Evolutionary conservation across 2,329 filamentous ascomycete genomes (phyloP).

Genomic region (Aureobasidium lini): DNA sequence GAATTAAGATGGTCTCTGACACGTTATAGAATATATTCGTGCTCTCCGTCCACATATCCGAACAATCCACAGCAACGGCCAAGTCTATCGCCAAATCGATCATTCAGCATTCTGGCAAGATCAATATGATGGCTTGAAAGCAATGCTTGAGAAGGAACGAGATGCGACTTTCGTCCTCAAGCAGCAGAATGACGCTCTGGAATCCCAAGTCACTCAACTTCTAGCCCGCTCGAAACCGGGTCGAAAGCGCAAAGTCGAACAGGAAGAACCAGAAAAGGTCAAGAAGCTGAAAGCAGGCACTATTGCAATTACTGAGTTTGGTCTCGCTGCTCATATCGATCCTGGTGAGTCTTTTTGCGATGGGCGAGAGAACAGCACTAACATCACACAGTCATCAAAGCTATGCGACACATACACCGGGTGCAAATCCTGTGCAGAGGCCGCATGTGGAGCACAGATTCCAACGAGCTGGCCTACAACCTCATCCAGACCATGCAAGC

Average conservation of each 20-base stretch:
- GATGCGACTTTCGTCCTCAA: background rate
- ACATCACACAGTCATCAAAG: background rate
- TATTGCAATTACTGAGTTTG: background rate
- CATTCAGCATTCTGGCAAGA: background rate
- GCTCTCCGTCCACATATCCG: conserved; percentile 23
- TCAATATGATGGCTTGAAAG: conserved; percentile 19
- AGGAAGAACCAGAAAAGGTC: background rate
- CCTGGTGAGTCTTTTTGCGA: background rate
- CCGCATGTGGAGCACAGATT: conserved; percentile 15
- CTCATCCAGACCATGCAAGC: conserved; percentile 20
- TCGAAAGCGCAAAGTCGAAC: conserved; percentile 1
- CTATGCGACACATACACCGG: conserved; percentile 24
- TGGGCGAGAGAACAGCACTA: background rate
- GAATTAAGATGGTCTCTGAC: background rate
- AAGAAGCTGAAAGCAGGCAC: background rate
- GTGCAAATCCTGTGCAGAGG: conserved; percentile 22
- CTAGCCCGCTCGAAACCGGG: background rate
- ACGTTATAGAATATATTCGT: conserved; percentile 14
- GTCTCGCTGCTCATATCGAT: background rate
- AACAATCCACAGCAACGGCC: conserved; percentile 17
- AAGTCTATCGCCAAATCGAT: background rate
- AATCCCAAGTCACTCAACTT: background rate
- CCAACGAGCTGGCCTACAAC: conserved; percentile 21
- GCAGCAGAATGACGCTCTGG: conserved; percentile 1
- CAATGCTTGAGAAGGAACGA: conserved; percentile 16